A percentile compares a stretch with the other conserved stretches of the same genome.
phyloP scores from a whole-genome alignment of 768 basidiomycete genomes.

The Panaeolus cyanescens region DNA sequence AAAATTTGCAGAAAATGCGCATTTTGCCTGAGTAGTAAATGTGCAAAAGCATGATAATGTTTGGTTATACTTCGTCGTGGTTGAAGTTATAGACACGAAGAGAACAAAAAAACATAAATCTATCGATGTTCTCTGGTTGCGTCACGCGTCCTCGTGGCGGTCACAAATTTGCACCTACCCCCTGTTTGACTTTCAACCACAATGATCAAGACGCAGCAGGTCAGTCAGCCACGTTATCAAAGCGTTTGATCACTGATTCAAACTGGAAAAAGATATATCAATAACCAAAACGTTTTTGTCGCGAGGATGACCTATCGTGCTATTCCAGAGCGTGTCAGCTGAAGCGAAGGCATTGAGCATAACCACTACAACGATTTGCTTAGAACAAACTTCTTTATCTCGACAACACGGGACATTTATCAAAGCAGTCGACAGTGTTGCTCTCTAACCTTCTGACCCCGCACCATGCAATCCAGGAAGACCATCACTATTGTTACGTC shows the following conservation, averaged over 20 bases:
- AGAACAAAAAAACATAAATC: not conserved
- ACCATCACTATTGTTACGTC: conserved; percentile 40
- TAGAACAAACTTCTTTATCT: not conserved
- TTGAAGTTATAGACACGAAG: not conserved
- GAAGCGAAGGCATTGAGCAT: not conserved
- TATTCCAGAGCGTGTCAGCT: not conserved
- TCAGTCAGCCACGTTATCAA: conserved; percentile 8
- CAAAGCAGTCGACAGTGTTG: not conserved
- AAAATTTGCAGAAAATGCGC: too few relatives aligned
- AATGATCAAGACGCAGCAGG: not conserved
- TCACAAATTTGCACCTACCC: not conserved
- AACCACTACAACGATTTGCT: not conserved
- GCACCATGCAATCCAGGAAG: conserved; percentile 33
- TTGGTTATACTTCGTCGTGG: too few relatives aligned
- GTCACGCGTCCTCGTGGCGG: not conserved
- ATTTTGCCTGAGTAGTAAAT: too few relatives aligned
- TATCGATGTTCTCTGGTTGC: not conserved
- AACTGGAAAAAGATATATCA: conserved; percentile 1
- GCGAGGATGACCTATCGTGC: conserved; percentile 7
- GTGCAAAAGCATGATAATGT: too few relatives aligned
- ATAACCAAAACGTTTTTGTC: conserved; percentile 8
- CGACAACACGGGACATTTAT: not conserved
- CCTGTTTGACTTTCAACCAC: not conserved
- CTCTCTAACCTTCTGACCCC: not conserved
- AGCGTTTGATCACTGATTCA: conserved; percentile 1